phyloP scores from a whole-genome alignment of 2,329 filamentous ascomycete species.

The Graphiopsis chlorocephala region DNA sequence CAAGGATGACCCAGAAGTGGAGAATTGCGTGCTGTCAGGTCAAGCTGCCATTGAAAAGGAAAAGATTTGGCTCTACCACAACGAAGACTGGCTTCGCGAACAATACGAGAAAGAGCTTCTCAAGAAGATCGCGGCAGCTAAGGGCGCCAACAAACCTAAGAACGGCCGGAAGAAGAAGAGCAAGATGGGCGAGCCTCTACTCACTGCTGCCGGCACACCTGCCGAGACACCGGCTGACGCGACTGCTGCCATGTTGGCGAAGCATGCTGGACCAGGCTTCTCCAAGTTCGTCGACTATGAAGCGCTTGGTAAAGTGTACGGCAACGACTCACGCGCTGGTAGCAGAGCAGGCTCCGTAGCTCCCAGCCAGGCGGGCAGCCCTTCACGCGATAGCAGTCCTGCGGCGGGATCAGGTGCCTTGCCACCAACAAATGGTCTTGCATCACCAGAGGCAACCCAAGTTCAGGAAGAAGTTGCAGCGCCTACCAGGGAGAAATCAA shows the following conservation, averaged over 20 bases:
- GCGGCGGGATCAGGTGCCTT: constrained; percentile 16
- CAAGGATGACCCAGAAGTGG: constrained; percentile 82
- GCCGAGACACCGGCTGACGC: constrained; percentile 45
- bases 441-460: constrained; percentile 18
- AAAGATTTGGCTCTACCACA: constrained; percentile 89
- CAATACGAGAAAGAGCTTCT: constrained; percentile 82
- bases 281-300: constrained; percentile 49
- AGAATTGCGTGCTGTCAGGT: constrained; percentile 70
- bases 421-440: constrained; percentile 15
- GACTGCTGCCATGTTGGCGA: constrained; percentile 45
- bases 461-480: constrained; percentile 8
- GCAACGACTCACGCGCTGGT: constrained; percentile 19
- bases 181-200: constrained; percentile 42
- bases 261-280: constrained; percentile 41
- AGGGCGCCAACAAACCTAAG: constrained; percentile 40
- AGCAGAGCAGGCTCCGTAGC: constrained; percentile 18
- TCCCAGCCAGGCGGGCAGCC: constrained; percentile 7
- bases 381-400: constrained; percentile 10
- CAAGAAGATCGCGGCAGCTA: constrained; percentile 60
- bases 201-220: constrained; percentile 42
- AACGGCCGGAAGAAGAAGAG: constrained; percentile 43
- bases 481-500: neutral
- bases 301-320: constrained; percentile 42
- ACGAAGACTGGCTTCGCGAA: constrained; percentile 86
- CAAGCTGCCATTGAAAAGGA: constrained; percentile 81